Conservation (phyloP, 2,329 filamentous ascomycete genomes). For the Whalleya microplaca region DNA sequence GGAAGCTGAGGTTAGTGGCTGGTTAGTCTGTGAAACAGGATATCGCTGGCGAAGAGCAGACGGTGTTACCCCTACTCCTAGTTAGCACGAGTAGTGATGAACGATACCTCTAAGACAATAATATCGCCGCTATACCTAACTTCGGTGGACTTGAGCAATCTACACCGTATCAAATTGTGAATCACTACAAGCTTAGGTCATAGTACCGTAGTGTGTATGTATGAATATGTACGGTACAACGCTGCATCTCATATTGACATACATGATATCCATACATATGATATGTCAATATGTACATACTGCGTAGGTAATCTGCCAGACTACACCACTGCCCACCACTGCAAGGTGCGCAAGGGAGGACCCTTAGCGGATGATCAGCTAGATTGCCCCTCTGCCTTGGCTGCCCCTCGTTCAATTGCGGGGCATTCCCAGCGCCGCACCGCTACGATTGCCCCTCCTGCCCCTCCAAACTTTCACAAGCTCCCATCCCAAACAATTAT, state of each 20-base stretch:
- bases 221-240: too few relatives aligned
- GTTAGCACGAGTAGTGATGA: neutral
- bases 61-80: too few relatives aligned
- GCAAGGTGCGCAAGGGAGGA: too few relatives aligned
- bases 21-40: neutral
- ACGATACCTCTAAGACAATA: neutral
- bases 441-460: conserved; percentile 9
- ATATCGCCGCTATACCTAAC: too few relatives aligned
- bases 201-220: neutral
- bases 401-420: conserved; percentile 16
- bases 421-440: conserved; percentile 17
- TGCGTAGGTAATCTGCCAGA: neutral
- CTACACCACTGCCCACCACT: neutral
- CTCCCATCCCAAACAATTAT: conserved; percentile 19
- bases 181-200: neutral
- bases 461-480: conserved; percentile 41
- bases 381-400: neutral
- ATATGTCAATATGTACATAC: too few relatives aligned
- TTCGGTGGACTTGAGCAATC: too few relatives aligned
- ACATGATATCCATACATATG: too few relatives aligned
- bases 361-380: neutral
- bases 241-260: too few relatives aligned
- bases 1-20: neutral
- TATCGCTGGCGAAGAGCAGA: too few relatives aligned
- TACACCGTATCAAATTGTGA: too few relatives aligned